Evolutionary conservation across 257 asterid species (phyloP), one percentile per base, ranked within the genome.

Genomic region (Oldenlandia corymbosa): DNA sequence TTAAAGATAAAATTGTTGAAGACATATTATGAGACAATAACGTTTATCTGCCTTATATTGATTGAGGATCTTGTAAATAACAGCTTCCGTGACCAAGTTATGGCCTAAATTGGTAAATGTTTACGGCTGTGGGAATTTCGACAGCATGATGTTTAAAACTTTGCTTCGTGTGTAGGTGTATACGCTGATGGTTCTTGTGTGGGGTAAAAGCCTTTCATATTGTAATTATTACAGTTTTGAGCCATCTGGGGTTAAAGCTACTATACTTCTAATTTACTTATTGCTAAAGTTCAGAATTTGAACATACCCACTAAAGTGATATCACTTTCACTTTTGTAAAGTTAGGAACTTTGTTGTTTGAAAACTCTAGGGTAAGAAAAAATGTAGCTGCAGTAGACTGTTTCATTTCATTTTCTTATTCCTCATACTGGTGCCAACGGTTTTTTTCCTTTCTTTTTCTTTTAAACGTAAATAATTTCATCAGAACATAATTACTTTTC

Each of bases 271-370:
- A 17, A 32, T 63, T 48, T 32, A 21, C 59, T 48, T 24, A 14
- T 49, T 32, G 49, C 28, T 50, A 23, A 7, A 27, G 53, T 26
- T 60, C 30, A 3, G 27, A 60, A 42, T 60, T 60, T 42, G 53
- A 60, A 60, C 42, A 2, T 7, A 42, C 37, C 27, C 42, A 49
- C 32, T 20, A 63, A 48, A 63, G 68, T 31, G 58, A 20, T 23
- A 14, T 63, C 42, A 63, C 68, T 32, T 63, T 21, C 32, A 34
- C 68, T 32, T 63, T 62, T 63, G 24, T 48, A 49, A 64, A 49
- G 68, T 17, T 63, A 48, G 21, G 36, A 49, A 5, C 28, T 31
- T 36, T 30, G 12, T 4, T 26, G 24, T 58, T 37, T 58, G 32
- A 58, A 58, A 8, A 34, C 31, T 58, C 63, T 34, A 30, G 11